Evolutionary conservation across 73 alveolate species (phyloP), one percentile per base, ranked within the genome.

Genomic region (Paramecium tetraurelia): DNA sequence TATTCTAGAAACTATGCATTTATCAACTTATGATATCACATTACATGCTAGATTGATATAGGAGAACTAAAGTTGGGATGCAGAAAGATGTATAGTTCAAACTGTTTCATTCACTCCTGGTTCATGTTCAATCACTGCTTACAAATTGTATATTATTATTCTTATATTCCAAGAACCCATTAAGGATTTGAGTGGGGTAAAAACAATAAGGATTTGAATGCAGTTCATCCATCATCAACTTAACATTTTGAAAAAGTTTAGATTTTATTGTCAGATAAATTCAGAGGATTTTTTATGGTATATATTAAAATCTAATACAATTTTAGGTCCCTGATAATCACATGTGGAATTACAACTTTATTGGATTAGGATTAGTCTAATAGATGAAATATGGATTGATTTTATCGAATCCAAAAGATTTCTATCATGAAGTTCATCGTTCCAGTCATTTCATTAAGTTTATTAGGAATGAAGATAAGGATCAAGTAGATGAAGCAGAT

Each of bases 301-400:
- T 98, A 97, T 31, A 20, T 98, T 98, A n/a, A 4, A 12, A n/a
- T 97, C 92, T 20, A 22, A 29, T 20, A 53, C 9, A 21, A 44
- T 59, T 59, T 44, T 11, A 36, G 96, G 93, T 97, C 36, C 99
- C 99, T 31, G 99, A 98, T 92, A 98, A 96, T 50, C 99, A 98
- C 92, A 95, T 99, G 80, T 99, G 99, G 99, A 99, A 99, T 97
- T 99, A 98, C 94, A 98, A 98, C 97, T 97, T 98, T 96, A 99
- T 98, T 95, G 99, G 99, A 24, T 98, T 98, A 86, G 99, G 99
- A 89, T 98, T 97, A 94, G 96, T 94, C 40, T 95, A 93, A 72
- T 95, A 95, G 70, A 98, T 97, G 99, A 98, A 96, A 72, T 99
- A 97, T 94, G 96, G 97, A 63, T 89, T 98, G 10, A 93, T 92